phyloP scores from a whole-genome alignment of 441 rosid species.

The Eruca vesicaria region DNA sequence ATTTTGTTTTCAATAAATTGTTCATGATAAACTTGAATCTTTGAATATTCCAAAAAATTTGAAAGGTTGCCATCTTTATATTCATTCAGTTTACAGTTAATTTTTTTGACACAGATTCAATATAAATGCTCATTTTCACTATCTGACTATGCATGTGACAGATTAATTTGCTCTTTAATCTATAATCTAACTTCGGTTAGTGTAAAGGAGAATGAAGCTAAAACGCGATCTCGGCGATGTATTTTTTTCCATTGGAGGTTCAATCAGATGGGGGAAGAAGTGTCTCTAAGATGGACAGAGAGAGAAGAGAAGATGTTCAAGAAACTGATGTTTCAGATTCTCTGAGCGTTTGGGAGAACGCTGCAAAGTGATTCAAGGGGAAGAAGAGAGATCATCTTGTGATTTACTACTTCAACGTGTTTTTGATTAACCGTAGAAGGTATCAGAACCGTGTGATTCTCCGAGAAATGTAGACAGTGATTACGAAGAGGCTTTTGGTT shows the following conservation, averaged over 20 bases:
- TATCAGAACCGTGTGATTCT: constrained; percentile 67
- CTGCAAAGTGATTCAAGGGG: constrained; percentile 31
- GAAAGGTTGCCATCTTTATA: not conserved
- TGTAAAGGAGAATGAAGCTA: constrained; percentile 53
- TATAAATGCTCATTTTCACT: too few relatives aligned
- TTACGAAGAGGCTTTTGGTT: constrained; percentile 52
- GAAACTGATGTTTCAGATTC: constrained; percentile 34
- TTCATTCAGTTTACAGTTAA: too few relatives aligned
- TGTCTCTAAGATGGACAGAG: constrained; percentile 49
- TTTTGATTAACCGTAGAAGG: constrained; percentile 45
- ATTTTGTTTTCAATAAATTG: not conserved
- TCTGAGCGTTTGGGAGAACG: constrained; percentile 36
- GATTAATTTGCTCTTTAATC: too few relatives aligned
- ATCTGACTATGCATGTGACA: too few relatives aligned
- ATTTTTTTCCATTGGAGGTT: constrained; percentile 56
- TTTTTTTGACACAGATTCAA: too few relatives aligned
- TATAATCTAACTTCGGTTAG: too few relatives aligned
- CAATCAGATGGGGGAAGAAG: constrained; percentile 65
- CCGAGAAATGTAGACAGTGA: constrained; percentile 52
- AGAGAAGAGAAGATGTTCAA: constrained; percentile 53
- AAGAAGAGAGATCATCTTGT: constrained; percentile 50
- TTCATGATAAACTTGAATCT: not conserved
- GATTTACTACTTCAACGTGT: constrained; percentile 61
- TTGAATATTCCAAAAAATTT: not conserved
- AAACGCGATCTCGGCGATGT: constrained; percentile 50